A percentile compares a stretch with the other conserved stretches of the same genome.
phyloP scores from a whole-genome alignment of 257 asterid genomes.

The Nicotiana otophora region DNA sequence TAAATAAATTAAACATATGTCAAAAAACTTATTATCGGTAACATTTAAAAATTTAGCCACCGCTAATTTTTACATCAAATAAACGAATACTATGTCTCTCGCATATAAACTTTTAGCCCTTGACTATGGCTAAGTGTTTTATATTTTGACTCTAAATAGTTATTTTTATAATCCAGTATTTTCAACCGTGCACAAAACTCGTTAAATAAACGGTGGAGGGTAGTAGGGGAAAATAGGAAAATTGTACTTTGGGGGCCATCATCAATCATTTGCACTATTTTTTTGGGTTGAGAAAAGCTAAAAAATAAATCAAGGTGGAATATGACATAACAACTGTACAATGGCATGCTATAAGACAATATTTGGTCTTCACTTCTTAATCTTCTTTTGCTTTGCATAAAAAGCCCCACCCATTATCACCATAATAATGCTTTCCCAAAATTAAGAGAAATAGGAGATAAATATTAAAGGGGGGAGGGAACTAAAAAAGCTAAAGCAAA shows the following conservation, averaged over 20 bases:
- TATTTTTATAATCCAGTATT: too few species aligned
- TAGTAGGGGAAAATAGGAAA: background rate
- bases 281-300: background rate
- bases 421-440: background rate
- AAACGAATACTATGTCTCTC: too few species aligned
- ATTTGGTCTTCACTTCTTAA: background rate
- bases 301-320: conserved; percentile 24
- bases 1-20: too few species aligned
- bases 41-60: too few species aligned
- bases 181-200: background rate
- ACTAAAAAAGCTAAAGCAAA: background rate
- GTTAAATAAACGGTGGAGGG: background rate
- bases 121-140: too few species aligned
- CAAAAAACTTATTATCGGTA: too few species aligned
- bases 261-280: conserved; percentile 32
- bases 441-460: background rate
- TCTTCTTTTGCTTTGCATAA: conserved; percentile 7
- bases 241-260: conserved; percentile 16
- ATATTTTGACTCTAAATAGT: too few species aligned
- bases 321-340: conserved; percentile 28
- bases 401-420: conserved; percentile 28
- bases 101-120: too few species aligned
- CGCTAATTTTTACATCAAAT: too few species aligned
- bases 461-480: background rate
- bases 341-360: conserved; percentile 33